These are phyloP conservation scores for Arabidopsis arenosa DNA, from an alignment of 345 rosid genomes.

Conservation along the genomic window DNA sequence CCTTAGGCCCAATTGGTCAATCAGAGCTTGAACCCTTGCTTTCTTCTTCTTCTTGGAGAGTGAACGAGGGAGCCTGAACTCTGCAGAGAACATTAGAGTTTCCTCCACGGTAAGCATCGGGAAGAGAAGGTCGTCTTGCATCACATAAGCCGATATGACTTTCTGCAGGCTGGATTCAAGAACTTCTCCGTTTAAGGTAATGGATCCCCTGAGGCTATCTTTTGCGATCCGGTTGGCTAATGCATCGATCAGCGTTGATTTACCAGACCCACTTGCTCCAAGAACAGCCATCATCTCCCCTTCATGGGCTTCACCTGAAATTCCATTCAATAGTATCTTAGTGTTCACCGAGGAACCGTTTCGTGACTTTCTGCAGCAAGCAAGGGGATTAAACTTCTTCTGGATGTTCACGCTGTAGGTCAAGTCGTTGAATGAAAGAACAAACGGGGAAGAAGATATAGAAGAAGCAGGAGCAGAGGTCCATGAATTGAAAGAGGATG, in stretches of 20 bases:
- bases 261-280: constrained; percentile 95
- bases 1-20: constrained; percentile 76
- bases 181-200: constrained; percentile 76
- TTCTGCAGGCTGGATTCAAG: constrained; percentile 75
- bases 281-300: constrained; percentile 94
- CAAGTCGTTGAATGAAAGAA: constrained; percentile 70
- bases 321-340: constrained; percentile 57
- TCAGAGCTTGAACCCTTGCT: constrained; percentile 82
- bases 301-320: constrained; percentile 71
- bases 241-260: constrained; percentile 90
- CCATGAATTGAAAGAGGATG: constrained; percentile 46
- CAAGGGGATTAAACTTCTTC: constrained; percentile 47
- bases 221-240: constrained; percentile 77
- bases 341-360: constrained; percentile 33
- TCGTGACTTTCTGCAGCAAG: constrained; percentile 42
- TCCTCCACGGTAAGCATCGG: constrained; percentile 96
- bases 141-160: constrained; percentile 92
- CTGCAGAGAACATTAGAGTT: constrained; percentile 92
- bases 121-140: constrained; percentile 93
- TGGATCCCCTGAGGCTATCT: constrained; percentile 76
- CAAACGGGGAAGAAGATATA: constrained; percentile 61
- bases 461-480: constrained; percentile 48
- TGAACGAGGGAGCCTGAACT: constrained; percentile 89
- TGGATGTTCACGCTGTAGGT: constrained; percentile 67
- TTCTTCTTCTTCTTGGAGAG: constrained; percentile 72